Conservation (phyloP, 2,329 filamentous ascomycete genomes). For the Talaromyces rugulosus region DNA sequence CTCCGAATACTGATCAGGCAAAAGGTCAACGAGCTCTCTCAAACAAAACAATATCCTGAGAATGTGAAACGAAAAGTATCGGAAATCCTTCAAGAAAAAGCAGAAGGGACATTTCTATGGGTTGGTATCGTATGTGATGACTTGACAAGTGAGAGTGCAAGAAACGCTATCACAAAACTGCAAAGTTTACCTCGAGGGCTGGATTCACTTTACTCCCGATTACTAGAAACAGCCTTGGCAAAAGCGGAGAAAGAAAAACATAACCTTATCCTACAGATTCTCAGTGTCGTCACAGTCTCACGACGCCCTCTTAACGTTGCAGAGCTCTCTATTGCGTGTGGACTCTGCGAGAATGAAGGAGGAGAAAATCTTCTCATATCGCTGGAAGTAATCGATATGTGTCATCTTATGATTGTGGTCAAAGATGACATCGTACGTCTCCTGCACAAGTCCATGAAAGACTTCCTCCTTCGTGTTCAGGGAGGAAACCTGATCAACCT, state of each 20-base stretch:
- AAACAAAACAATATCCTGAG: not conserved
- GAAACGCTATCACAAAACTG: not conserved
- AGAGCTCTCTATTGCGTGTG: not conserved
- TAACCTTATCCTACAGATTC: not conserved
- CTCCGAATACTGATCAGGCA: not conserved
- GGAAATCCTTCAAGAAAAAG: not conserved
- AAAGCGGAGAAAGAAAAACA: too few relatives aligned
- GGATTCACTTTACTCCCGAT: not conserved
- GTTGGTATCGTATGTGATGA: slow-evolving; percentile 1
- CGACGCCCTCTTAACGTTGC: slow-evolving; percentile 11
- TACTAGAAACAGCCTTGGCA: not conserved
- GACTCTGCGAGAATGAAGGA: not conserved
- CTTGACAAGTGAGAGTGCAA: not conserved
- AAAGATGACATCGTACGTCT: slow-evolving; percentile 12
- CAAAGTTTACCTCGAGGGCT: slow-evolving; percentile 4
- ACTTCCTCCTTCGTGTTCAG: slow-evolving; percentile 9
- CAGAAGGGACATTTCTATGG: slow-evolving; percentile 10
- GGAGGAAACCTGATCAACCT: too few relatives aligned
- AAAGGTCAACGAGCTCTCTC: slow-evolving; percentile 1
- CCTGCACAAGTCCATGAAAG: slow-evolving; percentile 15
- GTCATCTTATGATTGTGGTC: slow-evolving; percentile 14
- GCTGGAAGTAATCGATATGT: slow-evolving; percentile 13
- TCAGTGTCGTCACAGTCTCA: slow-evolving; percentile 12
- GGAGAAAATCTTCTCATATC: not conserved
- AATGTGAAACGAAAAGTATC: not conserved